Evolutionary conservation across 495 filamentous ascomycete genomes (phyloP).

Genomic region (Penicillium atrosanguineum): DNA sequence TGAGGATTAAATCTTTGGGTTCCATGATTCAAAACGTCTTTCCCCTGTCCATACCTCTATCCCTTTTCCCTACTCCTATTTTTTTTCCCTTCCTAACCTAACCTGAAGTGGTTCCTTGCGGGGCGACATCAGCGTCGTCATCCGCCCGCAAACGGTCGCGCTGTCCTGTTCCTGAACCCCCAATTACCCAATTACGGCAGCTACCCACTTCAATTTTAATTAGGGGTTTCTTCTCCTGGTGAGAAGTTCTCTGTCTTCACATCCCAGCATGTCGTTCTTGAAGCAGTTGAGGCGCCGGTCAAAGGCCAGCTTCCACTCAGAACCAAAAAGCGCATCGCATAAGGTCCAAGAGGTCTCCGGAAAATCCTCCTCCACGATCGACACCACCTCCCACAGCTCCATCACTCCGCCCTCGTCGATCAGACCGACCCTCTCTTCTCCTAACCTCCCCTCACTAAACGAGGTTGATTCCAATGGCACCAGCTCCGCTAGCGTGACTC

Average conservation of each 20-base stretch:
- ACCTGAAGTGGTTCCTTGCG: constrained; percentile 19
- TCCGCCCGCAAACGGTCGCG: constrained; percentile 42
- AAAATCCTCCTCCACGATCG: constrained; percentile 64
- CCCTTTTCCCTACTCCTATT: neutral
- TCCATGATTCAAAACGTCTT: neutral
- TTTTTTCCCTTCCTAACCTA: neutral
- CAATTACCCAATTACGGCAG: constrained; percentile 13
- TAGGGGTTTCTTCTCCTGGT: constrained; percentile 8
- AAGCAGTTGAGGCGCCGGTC: constrained; percentile 75
- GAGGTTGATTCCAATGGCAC: constrained; percentile 33
- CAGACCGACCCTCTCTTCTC: constrained; percentile 50
- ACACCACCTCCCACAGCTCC: constrained; percentile 53
- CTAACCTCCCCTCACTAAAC: constrained; percentile 52
- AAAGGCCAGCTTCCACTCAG: constrained; percentile 57
- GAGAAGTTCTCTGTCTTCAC: constrained; percentile 11
- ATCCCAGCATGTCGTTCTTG: constrained; percentile 60
- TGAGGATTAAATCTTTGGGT: too few species aligned
- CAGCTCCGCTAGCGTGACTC: constrained; percentile 32
- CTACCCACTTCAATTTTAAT: constrained; percentile 4
- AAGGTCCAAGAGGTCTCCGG: constrained; percentile 50
- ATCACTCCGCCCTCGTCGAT: constrained; percentile 61
- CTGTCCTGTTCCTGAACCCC: constrained; percentile 22
- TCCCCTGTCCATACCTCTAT: neutral
- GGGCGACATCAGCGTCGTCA: constrained; percentile 28
- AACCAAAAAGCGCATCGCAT: constrained; percentile 51